phyloP scores from a whole-genome alignment of 116 monocot species.

The Iris pallida region DNA sequence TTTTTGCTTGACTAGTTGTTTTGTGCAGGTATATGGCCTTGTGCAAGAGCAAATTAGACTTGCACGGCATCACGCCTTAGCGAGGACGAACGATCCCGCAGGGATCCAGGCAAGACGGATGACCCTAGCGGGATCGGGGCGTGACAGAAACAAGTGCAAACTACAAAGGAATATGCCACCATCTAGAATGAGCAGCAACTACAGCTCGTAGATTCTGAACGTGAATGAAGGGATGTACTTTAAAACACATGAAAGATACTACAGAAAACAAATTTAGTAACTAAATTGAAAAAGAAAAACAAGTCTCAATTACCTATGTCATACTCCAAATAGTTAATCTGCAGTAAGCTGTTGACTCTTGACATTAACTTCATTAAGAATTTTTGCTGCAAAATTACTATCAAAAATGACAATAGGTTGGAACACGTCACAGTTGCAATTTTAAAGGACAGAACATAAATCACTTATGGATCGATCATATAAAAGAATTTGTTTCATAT shows the following conservation, averaged over 20 bases:
- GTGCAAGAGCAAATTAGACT: no score
- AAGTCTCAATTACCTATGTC: background rate
- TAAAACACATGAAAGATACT: background rate
- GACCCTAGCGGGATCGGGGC: no score
- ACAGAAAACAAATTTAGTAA: background rate
- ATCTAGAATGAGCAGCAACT: conserved; percentile 3
- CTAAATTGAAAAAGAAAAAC: background rate
- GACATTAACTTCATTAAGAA: conserved; percentile 10
- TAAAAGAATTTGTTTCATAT: no score
- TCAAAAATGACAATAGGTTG: background rate
- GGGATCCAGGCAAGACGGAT: no score
- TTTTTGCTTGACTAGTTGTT: no score
- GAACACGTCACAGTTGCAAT: background rate
- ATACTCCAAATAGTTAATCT: background rate
- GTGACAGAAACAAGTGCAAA: no score
- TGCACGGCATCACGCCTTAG: no score
- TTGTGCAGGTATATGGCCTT: no score
- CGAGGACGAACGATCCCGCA: no score
- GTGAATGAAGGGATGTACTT: background rate
- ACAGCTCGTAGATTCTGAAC: conserved; percentile 1
- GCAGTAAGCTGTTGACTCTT: conserved; percentile 10
- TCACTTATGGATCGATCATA: conserved; percentile 2
- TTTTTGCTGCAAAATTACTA: background rate
- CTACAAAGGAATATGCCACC: background rate
- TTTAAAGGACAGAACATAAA: background rate